Percentiles rank a stretch among this genome's conserved stretches.
These are phyloP conservation scores for Hemileccinum rubropunctum DNA, from an alignment of 768 basidiomycete genomes.

Conservation along the genomic window DNA sequence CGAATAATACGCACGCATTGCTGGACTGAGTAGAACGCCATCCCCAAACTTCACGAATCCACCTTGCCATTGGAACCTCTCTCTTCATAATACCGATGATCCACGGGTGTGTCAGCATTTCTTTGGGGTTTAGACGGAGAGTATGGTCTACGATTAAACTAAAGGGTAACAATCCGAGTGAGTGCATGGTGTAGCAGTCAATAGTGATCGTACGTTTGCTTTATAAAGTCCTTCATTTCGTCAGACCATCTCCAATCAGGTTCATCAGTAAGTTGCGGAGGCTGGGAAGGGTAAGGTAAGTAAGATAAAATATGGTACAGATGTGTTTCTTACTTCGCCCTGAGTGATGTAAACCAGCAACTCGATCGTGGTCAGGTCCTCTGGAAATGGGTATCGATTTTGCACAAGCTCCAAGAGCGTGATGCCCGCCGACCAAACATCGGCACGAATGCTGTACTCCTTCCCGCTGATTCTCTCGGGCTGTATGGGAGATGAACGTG, in stretches of 20 bases:
- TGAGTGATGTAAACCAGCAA: constrained; percentile 86
- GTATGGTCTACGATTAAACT: constrained; percentile 71
- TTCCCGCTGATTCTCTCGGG: constrained; percentile 93
- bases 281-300: constrained; percentile 41
- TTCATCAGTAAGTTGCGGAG: constrained; percentile 81
- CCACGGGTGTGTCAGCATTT: constrained; percentile 85
- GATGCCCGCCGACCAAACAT: constrained; percentile 98
- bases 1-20: constrained; percentile 18
- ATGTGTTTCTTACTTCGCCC: constrained; percentile 56
- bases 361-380: constrained; percentile 90
- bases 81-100: constrained; percentile 71
- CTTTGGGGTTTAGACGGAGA: constrained; percentile 74
- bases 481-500: constrained; percentile 36
- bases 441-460: constrained; percentile 90
- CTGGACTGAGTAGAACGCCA: constrained; percentile 51
- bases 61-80: constrained; percentile 85
- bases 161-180: constrained; percentile 4
- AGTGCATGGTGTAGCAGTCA: constrained; percentile 1
- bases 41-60: constrained; percentile 84
- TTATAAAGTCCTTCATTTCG: constrained; percentile 91
- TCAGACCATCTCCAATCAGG: constrained; percentile 63
- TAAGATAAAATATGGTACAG: constrained; percentile 7
- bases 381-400: constrained; percentile 94
- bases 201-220: constrained; percentile 60
- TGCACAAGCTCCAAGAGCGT: constrained; percentile 91